Conservation (phyloP, 169 alveolate species). For the Toxoplasma gondii region DNA sequence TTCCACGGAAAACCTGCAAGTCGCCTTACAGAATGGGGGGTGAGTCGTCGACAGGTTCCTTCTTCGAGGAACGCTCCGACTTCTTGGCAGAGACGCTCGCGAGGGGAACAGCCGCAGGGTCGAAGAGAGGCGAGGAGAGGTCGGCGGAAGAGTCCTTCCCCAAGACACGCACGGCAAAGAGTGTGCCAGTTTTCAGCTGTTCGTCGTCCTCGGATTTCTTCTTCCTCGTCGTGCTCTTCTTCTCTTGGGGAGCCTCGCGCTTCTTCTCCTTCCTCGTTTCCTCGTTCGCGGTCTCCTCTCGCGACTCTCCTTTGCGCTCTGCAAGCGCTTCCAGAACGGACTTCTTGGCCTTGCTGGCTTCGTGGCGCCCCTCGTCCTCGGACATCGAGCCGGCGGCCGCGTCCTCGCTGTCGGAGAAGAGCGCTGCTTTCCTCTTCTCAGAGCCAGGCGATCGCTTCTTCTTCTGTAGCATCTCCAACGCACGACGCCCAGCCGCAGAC, state of each 20-base stretch:
- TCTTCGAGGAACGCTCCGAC: background rate
- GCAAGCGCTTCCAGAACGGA: background rate
- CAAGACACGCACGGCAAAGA: background rate
- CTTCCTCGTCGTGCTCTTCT: background rate
- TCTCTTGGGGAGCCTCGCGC: background rate
- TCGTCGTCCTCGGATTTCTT: background rate
- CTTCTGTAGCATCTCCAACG: conserved; percentile 26
- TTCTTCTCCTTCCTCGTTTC: conserved; percentile 16
- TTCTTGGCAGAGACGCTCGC: background rate
- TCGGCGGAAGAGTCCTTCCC: background rate
- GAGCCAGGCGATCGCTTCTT: background rate
- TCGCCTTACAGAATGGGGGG: background rate
- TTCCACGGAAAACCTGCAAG: too few relatives aligned
- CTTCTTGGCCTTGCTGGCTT: background rate
- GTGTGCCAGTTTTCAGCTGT: conserved; percentile 8
- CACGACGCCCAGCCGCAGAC: conserved; percentile 15
- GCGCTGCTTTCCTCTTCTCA: background rate
- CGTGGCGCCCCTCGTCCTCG: background rate
- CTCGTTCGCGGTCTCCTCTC: background rate
- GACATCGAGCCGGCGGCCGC: background rate
- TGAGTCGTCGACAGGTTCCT: background rate
- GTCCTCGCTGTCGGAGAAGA: conserved; percentile 16
- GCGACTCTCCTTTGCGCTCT: background rate
- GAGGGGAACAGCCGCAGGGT: background rate
- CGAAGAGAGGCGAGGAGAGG: background rate